Evolutionary conservation across 305 asterid species (phyloP), one percentile per base, ranked within the genome.

Genomic region (Striga hermonthica): DNA sequence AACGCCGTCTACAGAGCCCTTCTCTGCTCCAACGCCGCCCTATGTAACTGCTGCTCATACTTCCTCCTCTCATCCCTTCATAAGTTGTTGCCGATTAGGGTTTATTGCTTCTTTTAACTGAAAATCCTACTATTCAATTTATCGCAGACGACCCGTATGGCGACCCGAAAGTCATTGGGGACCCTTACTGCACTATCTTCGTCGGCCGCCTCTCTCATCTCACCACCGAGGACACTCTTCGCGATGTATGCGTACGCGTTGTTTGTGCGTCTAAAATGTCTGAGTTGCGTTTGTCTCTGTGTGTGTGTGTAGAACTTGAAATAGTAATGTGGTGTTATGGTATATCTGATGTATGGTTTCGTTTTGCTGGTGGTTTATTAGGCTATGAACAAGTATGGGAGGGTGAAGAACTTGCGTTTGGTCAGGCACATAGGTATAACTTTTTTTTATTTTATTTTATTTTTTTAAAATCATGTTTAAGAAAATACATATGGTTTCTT

Each of bases 71-170:
- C 31, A 28, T 62, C n/a, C 14, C 7, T 53, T 48, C 15, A 10
- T 54, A 35, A 4, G 1, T 22, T 22, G 31, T 22, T 22, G 31
- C 31, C 1, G 2, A 22, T 22, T 22, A 22, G 31, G 31, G 31
- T 22, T 62, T 7, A 31, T 62, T 60, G 71, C 60, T 55, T 58
- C n/a, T 7, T 1, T 5, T 22, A 7, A 40, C 16, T 44, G 35
- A 37, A 22, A 22, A 55, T 49, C 75, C 2, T 52, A 62, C 3
- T 54, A 5, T 55, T 64, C 34, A 11, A 47, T 62, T 47, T 49
- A 0, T 66, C 71, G 78, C 81, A 87, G 95, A 92, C 77, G 98
- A 89, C 62, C 90, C 97, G 3, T 92, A 84, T 61, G 95, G 97
- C 40, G 94, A 92, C 68, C 90, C 94, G 1, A 92, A 87, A 70